Conservation (phyloP, 805 yeast genomes). For the Cyberlindnera lachancei region DNA sequence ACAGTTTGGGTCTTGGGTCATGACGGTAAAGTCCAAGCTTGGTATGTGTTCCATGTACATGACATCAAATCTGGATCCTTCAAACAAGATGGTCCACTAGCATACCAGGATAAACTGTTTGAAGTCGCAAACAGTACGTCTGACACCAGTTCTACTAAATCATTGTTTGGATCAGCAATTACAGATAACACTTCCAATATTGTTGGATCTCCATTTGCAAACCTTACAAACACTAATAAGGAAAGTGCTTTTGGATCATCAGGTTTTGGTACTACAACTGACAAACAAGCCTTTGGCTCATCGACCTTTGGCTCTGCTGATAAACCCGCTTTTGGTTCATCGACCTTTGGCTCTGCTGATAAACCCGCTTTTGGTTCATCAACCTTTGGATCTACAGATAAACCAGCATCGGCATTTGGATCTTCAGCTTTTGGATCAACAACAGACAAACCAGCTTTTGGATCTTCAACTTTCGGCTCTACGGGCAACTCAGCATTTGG, state of each 20-base stretch:
- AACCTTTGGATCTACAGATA: constrained; percentile 15
- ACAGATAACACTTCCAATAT: constrained; percentile 2
- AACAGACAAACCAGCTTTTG: constrained; percentile 19
- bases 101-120: constrained; percentile 6
- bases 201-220: constrained; percentile 2
- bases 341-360: constrained; percentile 17
- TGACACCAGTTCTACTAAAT: background rate
- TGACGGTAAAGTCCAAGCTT: constrained; percentile 52
- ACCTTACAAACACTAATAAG: too few species aligned
- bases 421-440: constrained; percentile 11
- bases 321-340: constrained; percentile 4
- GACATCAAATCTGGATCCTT: constrained; percentile 36
- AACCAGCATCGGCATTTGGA: constrained; percentile 2
- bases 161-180: background rate
- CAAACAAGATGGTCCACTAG: constrained; percentile 17
- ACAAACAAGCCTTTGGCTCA: constrained; percentile 7
- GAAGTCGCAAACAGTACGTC: background rate
- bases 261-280: constrained; percentile 12
- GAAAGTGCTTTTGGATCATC: constrained; percentile 6
- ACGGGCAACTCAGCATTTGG: constrained; percentile 8
- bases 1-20: constrained; percentile 54
- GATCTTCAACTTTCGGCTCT: constrained; percentile 17
- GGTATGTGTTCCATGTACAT: constrained; percentile 55
- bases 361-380: constrained; percentile 11
- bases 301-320: constrained; percentile 18